These are phyloP conservation scores for Cyclostephanos tholiformis DNA, from an alignment of 108 stramenopile species.

Conservation along the genomic window DNA sequence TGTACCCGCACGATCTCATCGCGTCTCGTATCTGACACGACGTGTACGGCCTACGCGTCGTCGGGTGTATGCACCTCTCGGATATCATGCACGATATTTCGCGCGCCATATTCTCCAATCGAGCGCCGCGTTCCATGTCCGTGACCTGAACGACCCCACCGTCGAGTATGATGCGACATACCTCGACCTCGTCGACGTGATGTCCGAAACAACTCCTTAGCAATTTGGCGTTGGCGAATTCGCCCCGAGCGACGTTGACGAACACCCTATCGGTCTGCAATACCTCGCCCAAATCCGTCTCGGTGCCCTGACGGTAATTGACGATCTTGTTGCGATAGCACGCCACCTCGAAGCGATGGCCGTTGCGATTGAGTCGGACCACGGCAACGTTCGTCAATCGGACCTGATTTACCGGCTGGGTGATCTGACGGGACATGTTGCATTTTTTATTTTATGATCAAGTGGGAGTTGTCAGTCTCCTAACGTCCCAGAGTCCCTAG, in stretches of 20 bases:
- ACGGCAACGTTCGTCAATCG: conserved; percentile 97
- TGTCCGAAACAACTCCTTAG: conserved; percentile 90
- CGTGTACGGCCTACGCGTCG: conserved; percentile 87
- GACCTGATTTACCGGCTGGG: conserved; percentile 93
- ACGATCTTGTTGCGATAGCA: conserved; percentile 98
- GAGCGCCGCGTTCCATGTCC: conserved; percentile 87
- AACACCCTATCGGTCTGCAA: conserved; percentile 97
- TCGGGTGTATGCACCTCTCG: conserved; percentile 92
- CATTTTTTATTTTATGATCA: too few relatives aligned
- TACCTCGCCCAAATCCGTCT: conserved; percentile 97
- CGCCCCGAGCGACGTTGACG: conserved; percentile 95
- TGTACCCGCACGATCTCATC: conserved; percentile 82
- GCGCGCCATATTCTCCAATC: conserved; percentile 70
- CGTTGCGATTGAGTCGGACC: conserved; percentile 84
- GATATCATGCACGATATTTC: conserved; percentile 94
- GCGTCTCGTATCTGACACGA: conserved; percentile 85
- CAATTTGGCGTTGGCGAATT: conserved; percentile 89
- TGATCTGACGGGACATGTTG: conserved; percentile 78
- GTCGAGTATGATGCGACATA: conserved; percentile 82
- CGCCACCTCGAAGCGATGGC: conserved; percentile 98
- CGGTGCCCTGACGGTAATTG: conserved; percentile 95
- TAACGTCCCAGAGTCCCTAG: too few relatives aligned
- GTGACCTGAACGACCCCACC: conserved; percentile 92
- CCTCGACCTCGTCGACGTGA: conserved; percentile 76
- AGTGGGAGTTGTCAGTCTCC: too few relatives aligned